These are phyloP conservation scores for Leccinum ochraceum DNA, from an alignment of 768 basidiomycete genomes.

Conservation along the genomic window DNA sequence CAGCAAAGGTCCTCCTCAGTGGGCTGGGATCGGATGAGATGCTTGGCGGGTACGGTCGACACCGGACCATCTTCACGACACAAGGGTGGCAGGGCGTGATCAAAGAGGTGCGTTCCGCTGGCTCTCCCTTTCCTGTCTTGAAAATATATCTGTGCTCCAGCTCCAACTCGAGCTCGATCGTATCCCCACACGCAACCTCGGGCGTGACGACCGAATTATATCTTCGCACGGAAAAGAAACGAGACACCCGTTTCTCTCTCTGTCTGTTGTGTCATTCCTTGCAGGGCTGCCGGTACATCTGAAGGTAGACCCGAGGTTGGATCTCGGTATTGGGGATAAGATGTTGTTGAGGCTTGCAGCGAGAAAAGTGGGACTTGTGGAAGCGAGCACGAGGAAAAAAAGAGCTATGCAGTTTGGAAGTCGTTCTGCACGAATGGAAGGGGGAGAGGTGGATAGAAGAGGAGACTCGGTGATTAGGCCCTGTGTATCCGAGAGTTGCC, in stretches of 20 bases:
- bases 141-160: slow-evolving; percentile 39
- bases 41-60: slow-evolving; percentile 90
- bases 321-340: slow-evolving; percentile 88
- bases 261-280: slow-evolving; percentile 75
- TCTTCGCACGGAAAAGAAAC: slow-evolving; percentile 92
- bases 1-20: slow-evolving; percentile 81
- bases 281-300: slow-evolving; percentile 76
- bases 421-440: slow-evolving; percentile 81
- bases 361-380: slow-evolving; percentile 68
- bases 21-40: slow-evolving; percentile 96
- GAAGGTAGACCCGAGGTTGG: slow-evolving; percentile 78
- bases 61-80: slow-evolving; percentile 69
- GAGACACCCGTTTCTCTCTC: slow-evolving; percentile 87
- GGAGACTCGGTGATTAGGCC: slow-evolving; percentile 45
- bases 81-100: slow-evolving; percentile 78
- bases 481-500: background rate
- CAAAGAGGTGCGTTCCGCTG: slow-evolving; percentile 59
- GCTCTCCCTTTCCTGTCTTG: background rate
- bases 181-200: slow-evolving; percentile 86
- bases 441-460: slow-evolving; percentile 48
- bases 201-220: slow-evolving; percentile 92
- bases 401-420: slow-evolving; percentile 97
- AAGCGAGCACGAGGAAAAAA: slow-evolving; percentile 80
- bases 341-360: slow-evolving; percentile 75
- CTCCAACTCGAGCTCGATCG: slow-evolving; percentile 88